Percentiles rank a stretch among this genome's conserved stretches.
Evolutionary conservation across 2,329 filamentous ascomycete species (phyloP).

Genomic region (Ophiostoma montium): DNA sequence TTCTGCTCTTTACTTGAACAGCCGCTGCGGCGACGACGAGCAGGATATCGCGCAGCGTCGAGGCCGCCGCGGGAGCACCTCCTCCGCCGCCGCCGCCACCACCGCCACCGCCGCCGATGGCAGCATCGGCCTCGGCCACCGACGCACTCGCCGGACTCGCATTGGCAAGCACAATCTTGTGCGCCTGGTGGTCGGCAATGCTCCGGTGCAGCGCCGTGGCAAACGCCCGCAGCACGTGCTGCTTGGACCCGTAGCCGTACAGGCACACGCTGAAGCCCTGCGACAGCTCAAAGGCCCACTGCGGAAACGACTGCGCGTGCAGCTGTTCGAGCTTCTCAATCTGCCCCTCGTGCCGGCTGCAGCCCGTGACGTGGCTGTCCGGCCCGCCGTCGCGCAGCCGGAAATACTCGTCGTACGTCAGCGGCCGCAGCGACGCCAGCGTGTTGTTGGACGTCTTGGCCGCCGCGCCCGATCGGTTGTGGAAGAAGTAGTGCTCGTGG

Average conservation of each 20-base stretch:
- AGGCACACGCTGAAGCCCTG: constrained; percentile 81
- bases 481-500: constrained; percentile 86
- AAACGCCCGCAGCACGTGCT: constrained; percentile 58
- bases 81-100: not conserved
- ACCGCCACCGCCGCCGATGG: constrained; percentile 27
- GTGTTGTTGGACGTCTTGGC: constrained; percentile 76
- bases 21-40: constrained; percentile 48
- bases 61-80: constrained; percentile 2
- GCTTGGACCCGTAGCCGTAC: constrained; percentile 88
- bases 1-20: not conserved
- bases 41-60: constrained; percentile 55
- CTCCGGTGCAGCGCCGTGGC: constrained; percentile 51
- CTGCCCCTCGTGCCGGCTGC: constrained; percentile 53
- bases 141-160: constrained; percentile 41
- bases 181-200: constrained; percentile 21
- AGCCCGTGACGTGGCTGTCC: constrained; percentile 17
- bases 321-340: constrained; percentile 57
- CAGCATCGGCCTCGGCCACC: constrained; percentile 13
- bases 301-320: constrained; percentile 69
- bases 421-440: constrained; percentile 55
- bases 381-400: constrained; percentile 45
- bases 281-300: constrained; percentile 83
- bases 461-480: constrained; percentile 67
- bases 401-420: constrained; percentile 91
- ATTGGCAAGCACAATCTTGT: constrained; percentile 69